A percentile compares a stretch with the other conserved stretches of the same genome.
phyloP scores from a whole-genome alignment of 306 rosid genomes.

The Castanea crenata region DNA sequence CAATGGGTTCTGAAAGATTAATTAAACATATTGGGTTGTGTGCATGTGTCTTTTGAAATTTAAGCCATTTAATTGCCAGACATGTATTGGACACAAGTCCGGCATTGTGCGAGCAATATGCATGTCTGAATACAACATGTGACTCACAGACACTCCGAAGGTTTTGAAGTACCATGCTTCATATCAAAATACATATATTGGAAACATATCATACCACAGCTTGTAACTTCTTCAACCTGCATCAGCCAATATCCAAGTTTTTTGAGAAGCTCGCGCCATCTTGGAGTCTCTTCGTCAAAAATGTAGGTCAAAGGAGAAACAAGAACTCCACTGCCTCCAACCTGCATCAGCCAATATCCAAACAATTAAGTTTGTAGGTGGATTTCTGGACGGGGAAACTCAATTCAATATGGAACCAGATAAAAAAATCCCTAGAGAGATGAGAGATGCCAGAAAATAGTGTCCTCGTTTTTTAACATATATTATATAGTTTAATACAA shows the following conservation, averaged over 20 bases:
- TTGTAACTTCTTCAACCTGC: constrained; percentile 55
- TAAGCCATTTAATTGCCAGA: background rate
- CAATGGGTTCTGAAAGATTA: too few relatives aligned
- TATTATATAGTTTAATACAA: background rate
- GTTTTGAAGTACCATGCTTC: too few relatives aligned
- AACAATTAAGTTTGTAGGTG: background rate
- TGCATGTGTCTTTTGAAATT: too few relatives aligned
- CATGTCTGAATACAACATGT: too few relatives aligned
- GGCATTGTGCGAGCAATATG: too few relatives aligned
- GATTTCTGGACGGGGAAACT: background rate
- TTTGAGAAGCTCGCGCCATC: constrained; percentile 78
- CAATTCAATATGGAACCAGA: constrained; percentile 11
- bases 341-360: constrained; percentile 44
- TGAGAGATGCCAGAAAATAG: background rate
- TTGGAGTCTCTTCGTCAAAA: constrained; percentile 95
- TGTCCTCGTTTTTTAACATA: background rate
- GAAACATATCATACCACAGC: constrained; percentile 54
- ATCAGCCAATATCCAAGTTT: too few relatives aligned
- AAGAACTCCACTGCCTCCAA: constrained; percentile 97
- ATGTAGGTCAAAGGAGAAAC: constrained; percentile 94
- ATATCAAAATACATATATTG: constrained; percentile 10
- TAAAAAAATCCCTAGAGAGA: constrained; percentile 6
- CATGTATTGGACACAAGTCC: too few relatives aligned
- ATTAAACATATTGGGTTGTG: too few relatives aligned
- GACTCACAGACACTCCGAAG: too few relatives aligned